Evolutionary conservation across 192 early-diverging fungal species (phyloP), one percentile per base, ranked within the genome.

Genomic region (Gaertneriomyces semiglobifer): DNA sequence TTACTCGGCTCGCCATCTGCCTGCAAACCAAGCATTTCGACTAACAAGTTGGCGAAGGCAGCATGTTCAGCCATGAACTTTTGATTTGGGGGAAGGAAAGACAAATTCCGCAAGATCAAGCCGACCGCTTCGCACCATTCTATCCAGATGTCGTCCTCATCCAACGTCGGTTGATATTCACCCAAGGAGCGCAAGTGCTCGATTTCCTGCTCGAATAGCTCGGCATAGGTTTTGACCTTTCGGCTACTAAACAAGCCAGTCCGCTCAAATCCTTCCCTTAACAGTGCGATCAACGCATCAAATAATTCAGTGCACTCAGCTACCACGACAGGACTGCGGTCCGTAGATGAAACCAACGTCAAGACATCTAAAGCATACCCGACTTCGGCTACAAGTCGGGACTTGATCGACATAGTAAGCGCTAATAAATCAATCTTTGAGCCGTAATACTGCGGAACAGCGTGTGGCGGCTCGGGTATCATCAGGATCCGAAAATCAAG

Each of bases 401-500:
- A 90, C 68, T 90, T 89, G 6, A 93, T 78, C 33, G 90, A 86
- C 84, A 93, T 87, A 6, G 85, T 85, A 46, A 93, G 70, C 4
- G 87, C 86, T 25, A 86, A 88, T n/a, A 91, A 79, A 62, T 92
- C 89, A 8, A 90, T 79, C 18, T 83, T 70, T 54, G 86, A 88
- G 54, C 44, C 60, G 12, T 47, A 41, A 8, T 42, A 25, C 42
- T 65, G 47, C 52, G 67, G 68, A 5, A 68, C 47, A 33, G 46
- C 73, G 25, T 33, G 25, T 33, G 25, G 25, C 2, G 25, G 25
- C 25, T 33, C 25, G 25, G 25, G 25, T 33, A 33, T 33, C 25
- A 33, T 33, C 60, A 85, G 74, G 18, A 81, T 72, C 67, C 86
- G 80, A 10, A 92, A 66, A 66, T 93, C 89, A 5, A 89, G 62